phyloP scores from a whole-genome alignment of 192 early-diverging fungal genomes.

The Umbelopsis isabellina region DNA sequence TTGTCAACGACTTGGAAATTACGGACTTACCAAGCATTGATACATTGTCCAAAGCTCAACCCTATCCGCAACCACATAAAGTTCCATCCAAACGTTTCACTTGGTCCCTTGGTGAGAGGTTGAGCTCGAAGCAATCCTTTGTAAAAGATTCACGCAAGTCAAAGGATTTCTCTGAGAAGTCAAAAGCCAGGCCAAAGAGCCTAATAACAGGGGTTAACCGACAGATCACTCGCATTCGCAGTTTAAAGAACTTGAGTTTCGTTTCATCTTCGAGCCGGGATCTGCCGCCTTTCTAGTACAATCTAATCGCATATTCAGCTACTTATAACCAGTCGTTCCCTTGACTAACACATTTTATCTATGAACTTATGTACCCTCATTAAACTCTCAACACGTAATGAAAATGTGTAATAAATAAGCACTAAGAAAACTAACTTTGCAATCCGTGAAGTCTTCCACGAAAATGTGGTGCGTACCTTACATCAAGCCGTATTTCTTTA shows the following conservation, averaged over 20 bases:
- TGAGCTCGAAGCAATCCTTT: not conserved
- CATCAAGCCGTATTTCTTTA: not conserved
- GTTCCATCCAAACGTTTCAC: conserved; percentile 1
- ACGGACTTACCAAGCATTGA: not conserved
- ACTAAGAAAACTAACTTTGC: not conserved
- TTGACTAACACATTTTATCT: not conserved
- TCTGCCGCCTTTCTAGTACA: too few relatives aligned
- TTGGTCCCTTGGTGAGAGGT: not conserved
- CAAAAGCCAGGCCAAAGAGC: conserved; percentile 7
- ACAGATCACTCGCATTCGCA: conserved; percentile 17
- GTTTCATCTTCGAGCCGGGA: not conserved
- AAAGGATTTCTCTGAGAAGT: not conserved
- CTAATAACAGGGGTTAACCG: conserved; percentile 2
- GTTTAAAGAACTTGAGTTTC: not conserved
- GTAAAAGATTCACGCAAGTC: not conserved
- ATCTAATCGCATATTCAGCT: too few relatives aligned
- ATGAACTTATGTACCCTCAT: conserved; percentile 1
- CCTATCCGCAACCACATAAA: not conserved
- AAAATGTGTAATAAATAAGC: not conserved
- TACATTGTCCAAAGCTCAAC: not conserved
- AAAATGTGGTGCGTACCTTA: too few relatives aligned
- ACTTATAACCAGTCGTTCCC: not conserved
- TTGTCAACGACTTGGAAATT: conserved; percentile 7
- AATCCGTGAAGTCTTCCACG: too few relatives aligned
- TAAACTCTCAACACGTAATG: not conserved